Evolutionary conservation across 805 yeast species (phyloP), one percentile per base, ranked within the genome.

Genomic region (Kuraishia piskuri): DNA sequence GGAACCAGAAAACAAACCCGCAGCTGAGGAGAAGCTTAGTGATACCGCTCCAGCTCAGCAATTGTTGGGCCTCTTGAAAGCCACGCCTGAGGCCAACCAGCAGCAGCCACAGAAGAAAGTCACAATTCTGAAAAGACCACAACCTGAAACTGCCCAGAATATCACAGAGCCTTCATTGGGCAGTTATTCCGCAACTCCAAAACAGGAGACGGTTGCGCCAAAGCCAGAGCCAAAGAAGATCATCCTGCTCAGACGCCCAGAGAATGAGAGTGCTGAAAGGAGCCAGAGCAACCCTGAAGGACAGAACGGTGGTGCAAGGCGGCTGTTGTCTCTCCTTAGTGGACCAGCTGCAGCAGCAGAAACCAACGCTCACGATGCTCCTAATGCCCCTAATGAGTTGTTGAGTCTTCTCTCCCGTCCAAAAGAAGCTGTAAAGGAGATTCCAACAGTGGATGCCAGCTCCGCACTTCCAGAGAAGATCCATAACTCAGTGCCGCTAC

Each of bases 51-150:
- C 40, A 31, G 3, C 40, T 8, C 8, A 31, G 8, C 40, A 31
- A 31, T 31, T 31, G 40, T 31, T 31, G 17, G 40, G 40, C 14
- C 17, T 31, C 40, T 12, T 31, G 40, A 14, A 31, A n/a, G 14
- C 9, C 17, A 31, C 3, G 40, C 17, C 40, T 3, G 40, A 31
- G 17, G 4, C 8, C 17, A 31, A 22, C 21, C 46, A 40, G 21
- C n/a, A 50, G 14, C 52, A 8, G 17, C 26, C 25, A 40, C 31
- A 40, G 31, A 55, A 54, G 46, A 53, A 53, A 37, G 51, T 56
- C 47, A 50, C 52, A 21, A 49, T 56, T 20, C 47, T 56, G 20
- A 52, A 52, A 45, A 50, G 57, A 48, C 58, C 58, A n/a, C 48
- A 51, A 31, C 49, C 47, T 5, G 46, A 22, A 12, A 24, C 3